A percentile compares a stretch with the other conserved stretches of the same genome.
Evolutionary conservation across 2,329 filamentous ascomycete species (phyloP).

Genomic region (Calonectria pseudoreteaudii): DNA sequence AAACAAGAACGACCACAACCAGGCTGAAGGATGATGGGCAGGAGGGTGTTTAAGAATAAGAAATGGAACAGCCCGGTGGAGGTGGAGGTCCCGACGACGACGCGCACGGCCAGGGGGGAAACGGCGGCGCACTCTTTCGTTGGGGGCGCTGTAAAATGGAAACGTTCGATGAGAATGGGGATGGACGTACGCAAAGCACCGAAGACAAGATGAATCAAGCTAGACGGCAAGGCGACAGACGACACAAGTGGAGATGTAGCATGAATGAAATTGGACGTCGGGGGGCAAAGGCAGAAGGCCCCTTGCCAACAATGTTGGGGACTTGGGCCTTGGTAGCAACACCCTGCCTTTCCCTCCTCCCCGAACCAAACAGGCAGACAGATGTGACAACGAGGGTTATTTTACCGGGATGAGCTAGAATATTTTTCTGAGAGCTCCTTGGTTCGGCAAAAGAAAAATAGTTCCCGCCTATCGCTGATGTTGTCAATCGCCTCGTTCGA

Average conservation of each 20-base stretch:
- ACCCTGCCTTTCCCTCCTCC: neutral
- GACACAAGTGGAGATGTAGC: conserved; percentile 38
- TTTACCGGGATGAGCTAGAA: conserved; percentile 4
- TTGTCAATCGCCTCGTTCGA: neutral
- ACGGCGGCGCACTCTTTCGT: conserved; percentile 12
- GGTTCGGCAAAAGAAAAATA: neutral
- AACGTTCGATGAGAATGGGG: conserved; percentile 11
- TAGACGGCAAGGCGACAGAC: conserved; percentile 6
- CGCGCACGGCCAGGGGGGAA: conserved; percentile 9
- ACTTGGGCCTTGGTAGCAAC: conserved; percentile 14
- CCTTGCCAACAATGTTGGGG: conserved; percentile 40
- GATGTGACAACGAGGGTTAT: neutral
- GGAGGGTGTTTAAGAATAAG: conserved; percentile 23
- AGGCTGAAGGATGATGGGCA: conserved; percentile 17
- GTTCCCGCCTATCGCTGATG: neutral
- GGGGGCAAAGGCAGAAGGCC: conserved; percentile 34
- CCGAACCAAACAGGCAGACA: neutral
- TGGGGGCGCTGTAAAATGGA: conserved; percentile 13
- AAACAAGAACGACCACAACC: conserved; percentile 12
- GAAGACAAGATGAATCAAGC: conserved; percentile 29
- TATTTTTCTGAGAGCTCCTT: neutral
- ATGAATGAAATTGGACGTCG: conserved; percentile 38
- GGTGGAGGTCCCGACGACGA: conserved; percentile 17
- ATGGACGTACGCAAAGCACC: conserved; percentile 9
- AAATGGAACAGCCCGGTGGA: conserved; percentile 16